A percentile compares a stretch with the other conserved stretches of the same genome.
phyloP scores from a whole-genome alignment of 305 asterid genomes.

The Fraxinus angustifolia region DNA sequence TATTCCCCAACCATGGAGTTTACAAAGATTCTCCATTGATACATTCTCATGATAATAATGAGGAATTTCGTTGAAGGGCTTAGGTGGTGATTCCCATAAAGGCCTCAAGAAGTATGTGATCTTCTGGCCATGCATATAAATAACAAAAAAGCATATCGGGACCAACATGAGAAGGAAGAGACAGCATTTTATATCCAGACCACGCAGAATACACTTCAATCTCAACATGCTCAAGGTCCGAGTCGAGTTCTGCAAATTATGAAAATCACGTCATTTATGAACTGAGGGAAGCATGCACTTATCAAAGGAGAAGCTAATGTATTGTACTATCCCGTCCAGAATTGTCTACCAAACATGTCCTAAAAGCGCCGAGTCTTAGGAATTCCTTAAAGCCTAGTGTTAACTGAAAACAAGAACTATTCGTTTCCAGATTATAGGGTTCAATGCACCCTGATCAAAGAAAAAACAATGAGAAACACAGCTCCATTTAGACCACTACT shows the following conservation, averaged over 20 bases:
- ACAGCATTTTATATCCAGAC: background rate
- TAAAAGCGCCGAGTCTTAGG: background rate
- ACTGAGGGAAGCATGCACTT: background rate
- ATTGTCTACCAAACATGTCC: background rate
- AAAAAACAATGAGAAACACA: background rate
- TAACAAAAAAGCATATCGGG: slow-evolving; percentile 19
- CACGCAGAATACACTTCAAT: background rate
- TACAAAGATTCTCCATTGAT: slow-evolving; percentile 30
- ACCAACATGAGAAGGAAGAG: slow-evolving; percentile 10
- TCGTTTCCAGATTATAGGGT: background rate
- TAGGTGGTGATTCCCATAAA: slow-evolving; percentile 31
- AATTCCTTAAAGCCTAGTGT: background rate
- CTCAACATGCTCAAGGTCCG: background rate
- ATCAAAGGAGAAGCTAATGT: background rate
- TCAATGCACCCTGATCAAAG: background rate
- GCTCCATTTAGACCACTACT: background rate
- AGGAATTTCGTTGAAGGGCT: slow-evolving; percentile 27
- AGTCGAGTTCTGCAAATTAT: background rate
- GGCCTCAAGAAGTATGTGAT: slow-evolving; percentile 31
- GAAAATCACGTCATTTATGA: background rate
- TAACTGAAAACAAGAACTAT: background rate
- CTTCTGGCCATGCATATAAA: slow-evolving; percentile 27
- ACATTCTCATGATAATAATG: slow-evolving; percentile 30
- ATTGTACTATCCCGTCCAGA: background rate
- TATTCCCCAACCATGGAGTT: slow-evolving; percentile 30